Evolutionary conservation across 1,139 yeast genomes (phyloP).

Genomic region (Magnusiomyces fungicola): DNA sequence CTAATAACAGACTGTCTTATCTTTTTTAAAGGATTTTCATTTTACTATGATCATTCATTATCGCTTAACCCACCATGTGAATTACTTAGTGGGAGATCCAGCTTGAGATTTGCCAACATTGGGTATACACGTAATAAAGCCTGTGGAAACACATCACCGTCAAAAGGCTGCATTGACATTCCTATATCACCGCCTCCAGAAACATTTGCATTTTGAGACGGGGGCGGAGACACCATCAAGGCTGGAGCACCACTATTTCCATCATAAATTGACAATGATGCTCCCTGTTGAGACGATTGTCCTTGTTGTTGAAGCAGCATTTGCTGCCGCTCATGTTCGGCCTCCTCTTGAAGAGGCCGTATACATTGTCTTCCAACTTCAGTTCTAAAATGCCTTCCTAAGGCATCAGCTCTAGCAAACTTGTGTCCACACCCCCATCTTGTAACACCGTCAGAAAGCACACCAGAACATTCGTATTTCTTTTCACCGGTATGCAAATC

Average conservation of each 20-base stretch:
- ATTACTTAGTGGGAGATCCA: background rate
- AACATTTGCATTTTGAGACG: too few species aligned
- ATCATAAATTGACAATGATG: slow-evolving; percentile 1
- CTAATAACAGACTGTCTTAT: background rate
- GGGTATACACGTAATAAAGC: slow-evolving; percentile 2
- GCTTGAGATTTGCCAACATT: slow-evolving; percentile 1
- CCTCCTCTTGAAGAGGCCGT: slow-evolving; percentile 64
- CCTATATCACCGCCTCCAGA: background rate
- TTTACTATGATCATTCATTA: background rate
- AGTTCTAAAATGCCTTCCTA: slow-evolving; percentile 88
- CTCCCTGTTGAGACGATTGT: slow-evolving; percentile 5
- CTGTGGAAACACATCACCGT: background rate
- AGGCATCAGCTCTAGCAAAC: slow-evolving; percentile 93
- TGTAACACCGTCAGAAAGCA: slow-evolving; percentile 49
- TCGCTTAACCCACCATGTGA: background rate
- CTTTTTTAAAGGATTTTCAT: background rate
- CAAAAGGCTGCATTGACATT: background rate
- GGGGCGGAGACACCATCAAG: slow-evolving; percentile 5
- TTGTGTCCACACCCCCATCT: slow-evolving; percentile 89
- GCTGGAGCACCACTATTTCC: slow-evolving; percentile 1
- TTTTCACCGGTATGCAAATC: slow-evolving; percentile 89
- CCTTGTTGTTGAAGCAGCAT: slow-evolving; percentile 15
- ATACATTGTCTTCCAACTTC: slow-evolving; percentile 89
- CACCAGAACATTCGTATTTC: slow-evolving; percentile 76
- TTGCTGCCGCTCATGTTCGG: slow-evolving; percentile 32